Base-by-base conservation (phyloP, 2,329 filamentous ascomycete genomes). In the Apiospora marii region DNA sequence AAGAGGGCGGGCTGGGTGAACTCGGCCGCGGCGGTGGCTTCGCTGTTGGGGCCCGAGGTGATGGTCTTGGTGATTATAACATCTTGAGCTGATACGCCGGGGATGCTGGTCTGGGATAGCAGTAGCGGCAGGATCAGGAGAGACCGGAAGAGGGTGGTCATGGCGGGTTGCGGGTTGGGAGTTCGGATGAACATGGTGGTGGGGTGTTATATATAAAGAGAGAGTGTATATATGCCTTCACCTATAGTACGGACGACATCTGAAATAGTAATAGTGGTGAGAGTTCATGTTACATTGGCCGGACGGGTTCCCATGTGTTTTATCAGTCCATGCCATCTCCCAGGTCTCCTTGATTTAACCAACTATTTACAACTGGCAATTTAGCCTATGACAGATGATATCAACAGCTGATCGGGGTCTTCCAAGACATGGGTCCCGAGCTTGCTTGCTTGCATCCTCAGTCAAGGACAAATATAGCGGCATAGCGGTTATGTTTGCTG, bases 1-100 rank as follows among this genome's bases (percentile, higher is more conserved):
- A 90, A 89, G 70, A 80, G 73, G 43, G 76, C 73, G 67, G 79
- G 76, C 71, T 80, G 73, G 19, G 77, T 76, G 76, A 82, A 85
- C 58, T 84, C 77, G 12, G 81, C 78, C 14, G 74, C 73, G 0
- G 79, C 58, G 30, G 58, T 64, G 58, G 79, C 68, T 77, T 73
- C 0, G 77, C 46, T 1, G 77, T 44, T 1, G 79, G 75, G 8
- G 72, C 70, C 8, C 73, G 69, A 41, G 30, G 58, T 64, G n/a
- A 64, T 64, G 58, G 58, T 64, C 6, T 64, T 41, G 22, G 80
- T 81, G 22, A 81, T 73, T 7, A 74, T 74, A 7, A 78, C 72
- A 24, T 75, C 75, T 37, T 76, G 13, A 3, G 68, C 68, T 3
- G n/a, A 14, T 3, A 16, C 84, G 82, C 69, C 46, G 70, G 72